Evolutionary conservation across 345 rosid genomes (phyloP).

Genomic region (Geranium brycei): DNA sequence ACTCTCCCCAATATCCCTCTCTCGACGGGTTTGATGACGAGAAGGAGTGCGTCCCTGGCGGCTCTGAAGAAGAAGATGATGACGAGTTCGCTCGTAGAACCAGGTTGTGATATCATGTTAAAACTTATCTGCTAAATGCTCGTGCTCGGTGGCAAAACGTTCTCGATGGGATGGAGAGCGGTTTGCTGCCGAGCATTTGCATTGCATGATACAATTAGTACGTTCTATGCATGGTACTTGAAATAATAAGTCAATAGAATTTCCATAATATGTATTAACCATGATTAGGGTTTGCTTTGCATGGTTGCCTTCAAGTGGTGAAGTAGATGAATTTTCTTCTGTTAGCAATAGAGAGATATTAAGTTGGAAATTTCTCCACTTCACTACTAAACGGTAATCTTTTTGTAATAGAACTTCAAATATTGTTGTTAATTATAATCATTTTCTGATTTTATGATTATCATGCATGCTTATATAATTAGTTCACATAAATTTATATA

Average conservation of each 20-base stretch:
- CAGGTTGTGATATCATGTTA: background rate
- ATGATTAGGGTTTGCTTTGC: background rate
- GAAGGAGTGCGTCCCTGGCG: conserved; percentile 47
- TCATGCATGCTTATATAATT: no score
- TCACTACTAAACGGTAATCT: background rate
- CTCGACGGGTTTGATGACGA: conserved; percentile 51
- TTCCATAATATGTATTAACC: no score
- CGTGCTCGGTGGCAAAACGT: conserved; percentile 65
- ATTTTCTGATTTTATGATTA: no score
- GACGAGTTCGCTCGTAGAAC: background rate
- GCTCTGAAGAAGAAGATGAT: conserved; percentile 37
- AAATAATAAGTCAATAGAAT: no score
- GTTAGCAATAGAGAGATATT: background rate
- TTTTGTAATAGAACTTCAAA: background rate
- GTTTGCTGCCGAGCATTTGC: conserved; percentile 67
- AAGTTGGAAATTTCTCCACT: background rate
- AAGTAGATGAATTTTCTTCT: conserved; percentile 60
- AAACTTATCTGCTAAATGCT: conserved; percentile 19
- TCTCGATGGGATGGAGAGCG: conserved; percentile 38
- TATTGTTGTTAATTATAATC: background rate
- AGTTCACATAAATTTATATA: no score
- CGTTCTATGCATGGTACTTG: background rate
- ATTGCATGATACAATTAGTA: conserved; percentile 13
- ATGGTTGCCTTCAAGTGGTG: conserved; percentile 26
- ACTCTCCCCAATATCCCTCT: conserved; percentile 62